Conservation (phyloP, 208 protist species). For the Naegleria gruberi region DNA sequence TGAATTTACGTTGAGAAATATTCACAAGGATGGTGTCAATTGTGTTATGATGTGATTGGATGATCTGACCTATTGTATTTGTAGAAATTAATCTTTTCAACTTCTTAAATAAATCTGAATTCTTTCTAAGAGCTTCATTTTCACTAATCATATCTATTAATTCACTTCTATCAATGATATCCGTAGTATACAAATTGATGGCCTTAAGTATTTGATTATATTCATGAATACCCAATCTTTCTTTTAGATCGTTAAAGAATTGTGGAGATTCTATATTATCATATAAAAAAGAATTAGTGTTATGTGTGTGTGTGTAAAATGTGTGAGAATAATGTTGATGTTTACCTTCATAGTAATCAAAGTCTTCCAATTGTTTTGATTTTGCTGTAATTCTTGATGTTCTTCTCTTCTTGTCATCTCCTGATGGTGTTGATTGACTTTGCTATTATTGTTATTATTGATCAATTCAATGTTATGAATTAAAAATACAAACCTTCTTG, state of each 20-base stretch:
- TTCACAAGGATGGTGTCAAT: background rate
- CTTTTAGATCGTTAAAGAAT: background rate
- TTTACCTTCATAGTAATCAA: background rate
- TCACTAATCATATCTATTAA: background rate
- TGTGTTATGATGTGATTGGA: background rate
- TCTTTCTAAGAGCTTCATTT: background rate
- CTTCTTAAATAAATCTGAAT: slow-evolving; percentile 10
- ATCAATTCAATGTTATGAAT: background rate
- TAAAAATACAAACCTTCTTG: background rate
- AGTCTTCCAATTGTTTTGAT: background rate
- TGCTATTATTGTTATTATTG: background rate
- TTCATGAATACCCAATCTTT: background rate
- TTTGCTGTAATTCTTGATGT: background rate
- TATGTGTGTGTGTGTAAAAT: background rate
- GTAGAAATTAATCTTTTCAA: slow-evolving; percentile 10
- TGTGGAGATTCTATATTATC: background rate
- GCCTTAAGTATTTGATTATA: background rate
- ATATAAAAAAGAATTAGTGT: background rate
- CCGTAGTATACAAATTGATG: background rate
- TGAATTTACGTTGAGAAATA: background rate
- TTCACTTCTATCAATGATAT: background rate
- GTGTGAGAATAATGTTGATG: background rate
- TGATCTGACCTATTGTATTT: slow-evolving; percentile 12
- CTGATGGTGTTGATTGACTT: background rate
- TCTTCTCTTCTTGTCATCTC: background rate